phyloP scores from a whole-genome alignment of 768 basidiomycete genomes.

The Tremella yokohamensis region DNA sequence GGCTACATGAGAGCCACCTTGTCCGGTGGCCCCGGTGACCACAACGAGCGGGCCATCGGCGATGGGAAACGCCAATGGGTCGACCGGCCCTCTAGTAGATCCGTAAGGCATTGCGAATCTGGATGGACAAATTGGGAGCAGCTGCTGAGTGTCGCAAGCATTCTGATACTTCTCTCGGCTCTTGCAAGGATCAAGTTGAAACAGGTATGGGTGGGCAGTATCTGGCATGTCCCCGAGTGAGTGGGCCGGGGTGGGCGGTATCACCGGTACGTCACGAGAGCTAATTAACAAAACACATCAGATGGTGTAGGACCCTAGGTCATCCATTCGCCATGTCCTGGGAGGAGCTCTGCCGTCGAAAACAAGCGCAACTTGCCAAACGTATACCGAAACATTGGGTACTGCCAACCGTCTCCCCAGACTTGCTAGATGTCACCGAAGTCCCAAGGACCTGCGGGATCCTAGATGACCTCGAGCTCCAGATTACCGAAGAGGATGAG shows the following conservation, averaged over 20 bases:
- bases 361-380: neutral
- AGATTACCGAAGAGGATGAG: constrained; percentile 22
- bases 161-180: too few relatives aligned
- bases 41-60: neutral
- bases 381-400: neutral
- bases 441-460: constrained; percentile 5
- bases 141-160: too few relatives aligned
- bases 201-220: too few relatives aligned
- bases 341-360: constrained; percentile 1
- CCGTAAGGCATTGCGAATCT: neutral
- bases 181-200: too few relatives aligned
- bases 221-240: too few relatives aligned
- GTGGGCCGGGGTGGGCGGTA: too few relatives aligned
- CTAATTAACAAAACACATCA: too few relatives aligned
- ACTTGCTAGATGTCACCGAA: neutral
- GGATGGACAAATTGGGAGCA: neutral
- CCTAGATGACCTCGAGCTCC: constrained; percentile 9
- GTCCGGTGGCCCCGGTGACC: constrained; percentile 9
- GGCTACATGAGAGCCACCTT: constrained; percentile 4
- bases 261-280: too few relatives aligned
- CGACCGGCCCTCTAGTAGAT: constrained; percentile 4
- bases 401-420: neutral
- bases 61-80: constrained; percentile 1
- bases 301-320: too few relatives aligned
- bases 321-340: neutral